These are phyloP conservation scores for Mangifera indica DNA, from an alignment of 345 rosid species.

Conservation along the genomic window DNA sequence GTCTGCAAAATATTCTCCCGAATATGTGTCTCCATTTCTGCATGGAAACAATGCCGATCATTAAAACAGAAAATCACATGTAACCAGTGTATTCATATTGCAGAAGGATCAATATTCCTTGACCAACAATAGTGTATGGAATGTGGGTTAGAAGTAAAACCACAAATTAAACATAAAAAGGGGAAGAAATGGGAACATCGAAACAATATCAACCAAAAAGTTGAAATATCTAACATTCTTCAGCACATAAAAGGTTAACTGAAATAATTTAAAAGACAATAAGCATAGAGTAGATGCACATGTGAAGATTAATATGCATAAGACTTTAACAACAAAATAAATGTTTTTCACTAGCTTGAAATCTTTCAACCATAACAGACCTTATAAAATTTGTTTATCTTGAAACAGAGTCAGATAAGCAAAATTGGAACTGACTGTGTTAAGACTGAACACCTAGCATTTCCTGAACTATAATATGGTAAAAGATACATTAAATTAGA, in stretches of 20 bases:
- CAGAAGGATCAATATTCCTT: neutral
- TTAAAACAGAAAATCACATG: no score
- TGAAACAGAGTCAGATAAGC: neutral
- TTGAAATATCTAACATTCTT: neutral
- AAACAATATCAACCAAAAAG: no score
- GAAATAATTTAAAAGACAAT: no score
- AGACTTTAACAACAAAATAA: no score
- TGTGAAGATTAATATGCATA: no score
- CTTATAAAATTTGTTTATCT: neutral
- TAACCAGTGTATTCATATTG: neutral
- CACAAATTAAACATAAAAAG: neutral
- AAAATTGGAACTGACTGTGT: neutral
- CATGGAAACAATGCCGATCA: no score
- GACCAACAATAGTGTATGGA: neutral
- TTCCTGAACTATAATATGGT: slow-evolving; percentile 1
- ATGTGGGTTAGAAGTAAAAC: neutral
- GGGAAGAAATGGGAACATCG: neutral
- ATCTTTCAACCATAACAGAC: neutral
- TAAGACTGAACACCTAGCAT: neutral
- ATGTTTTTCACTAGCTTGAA: no score
- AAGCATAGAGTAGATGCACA: no score
- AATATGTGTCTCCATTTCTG: no score
- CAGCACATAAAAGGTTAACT: neutral
- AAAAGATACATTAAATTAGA: neutral
- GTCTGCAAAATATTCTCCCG: no score